Conservation (phyloP, 2,329 filamentous ascomycete genomes). For the Balansia obtecta region DNA sequence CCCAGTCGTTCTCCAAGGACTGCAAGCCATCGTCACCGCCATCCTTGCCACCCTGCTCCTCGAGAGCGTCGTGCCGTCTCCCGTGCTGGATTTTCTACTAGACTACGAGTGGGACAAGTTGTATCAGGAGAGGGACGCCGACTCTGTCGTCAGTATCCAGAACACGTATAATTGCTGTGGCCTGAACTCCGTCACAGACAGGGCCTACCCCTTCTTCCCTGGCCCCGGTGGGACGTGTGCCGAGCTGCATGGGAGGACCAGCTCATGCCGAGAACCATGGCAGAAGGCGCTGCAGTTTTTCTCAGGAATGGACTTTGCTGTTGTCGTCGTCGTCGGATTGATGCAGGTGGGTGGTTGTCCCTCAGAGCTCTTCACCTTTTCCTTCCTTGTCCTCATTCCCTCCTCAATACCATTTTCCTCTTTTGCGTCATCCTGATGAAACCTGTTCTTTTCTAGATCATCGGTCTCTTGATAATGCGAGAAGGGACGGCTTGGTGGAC, state of each 20-base stretch:
- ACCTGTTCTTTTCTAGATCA: slow-evolving; percentile 12
- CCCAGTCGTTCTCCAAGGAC: slow-evolving; percentile 24
- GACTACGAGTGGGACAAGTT: slow-evolving; percentile 42
- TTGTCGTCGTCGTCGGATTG: slow-evolving; percentile 39
- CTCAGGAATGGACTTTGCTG: slow-evolving; percentile 41
- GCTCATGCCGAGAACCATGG: slow-evolving; percentile 43
- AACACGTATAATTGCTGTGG: slow-evolving; percentile 57
- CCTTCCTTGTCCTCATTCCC: neutral
- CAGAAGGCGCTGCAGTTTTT: slow-evolving; percentile 37
- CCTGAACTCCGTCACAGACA: slow-evolving; percentile 42
- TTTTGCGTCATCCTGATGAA: neutral
- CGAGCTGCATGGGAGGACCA: slow-evolving; percentile 30
- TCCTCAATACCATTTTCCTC: neutral
- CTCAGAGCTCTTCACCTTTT: neutral
- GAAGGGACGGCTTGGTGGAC: slow-evolving; percentile 20
- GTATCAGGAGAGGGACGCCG: slow-evolving; percentile 36
- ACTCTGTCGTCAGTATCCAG: slow-evolving; percentile 46
- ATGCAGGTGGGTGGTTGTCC: slow-evolving; percentile 35
- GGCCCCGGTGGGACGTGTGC: slow-evolving; percentile 25
- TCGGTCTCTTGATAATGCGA: slow-evolving; percentile 19
- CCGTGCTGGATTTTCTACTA: slow-evolving; percentile 36
- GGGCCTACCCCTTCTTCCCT: slow-evolving; percentile 45
- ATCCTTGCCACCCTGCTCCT: slow-evolving; percentile 33
- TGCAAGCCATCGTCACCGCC: slow-evolving; percentile 29
- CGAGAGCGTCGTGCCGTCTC: slow-evolving; percentile 21